Percentiles rank a stretch among this genome's conserved stretches.
Evolutionary conservation across 495 filamentous ascomycete species (phyloP).

Genomic region (Pyrenula massariospora): DNA sequence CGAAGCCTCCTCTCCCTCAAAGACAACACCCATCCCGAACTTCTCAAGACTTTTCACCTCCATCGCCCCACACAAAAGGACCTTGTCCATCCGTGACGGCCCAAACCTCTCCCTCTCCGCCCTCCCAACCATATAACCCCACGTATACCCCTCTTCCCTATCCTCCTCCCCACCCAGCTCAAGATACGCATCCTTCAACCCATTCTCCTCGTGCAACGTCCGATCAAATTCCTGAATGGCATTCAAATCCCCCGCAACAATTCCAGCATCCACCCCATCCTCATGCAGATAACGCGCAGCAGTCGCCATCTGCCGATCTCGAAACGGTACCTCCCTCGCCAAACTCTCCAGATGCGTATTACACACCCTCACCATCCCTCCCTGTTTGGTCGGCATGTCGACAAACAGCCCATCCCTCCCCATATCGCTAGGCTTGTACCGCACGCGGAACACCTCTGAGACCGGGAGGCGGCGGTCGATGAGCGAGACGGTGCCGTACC

Average conservation of each 20-base stretch:
- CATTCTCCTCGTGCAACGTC: slow-evolving; percentile 29
- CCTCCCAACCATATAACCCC: slow-evolving; percentile 37
- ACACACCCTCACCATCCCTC: slow-evolving; percentile 27
- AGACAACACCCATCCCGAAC: slow-evolving; percentile 28
- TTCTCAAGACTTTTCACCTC: slow-evolving; percentile 18
- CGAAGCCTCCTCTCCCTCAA: slow-evolving; percentile 8
- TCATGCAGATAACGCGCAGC: slow-evolving; percentile 26
- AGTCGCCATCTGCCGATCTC: slow-evolving; percentile 29
- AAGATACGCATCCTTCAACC: slow-evolving; percentile 39
- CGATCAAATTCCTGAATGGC: slow-evolving; percentile 42
- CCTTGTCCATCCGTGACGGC: slow-evolving; percentile 39
- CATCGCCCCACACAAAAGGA: slow-evolving; percentile 24
- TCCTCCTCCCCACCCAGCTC: slow-evolving; percentile 35
- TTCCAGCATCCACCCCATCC: slow-evolving; percentile 9
- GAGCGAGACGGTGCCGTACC: slow-evolving; percentile 39
- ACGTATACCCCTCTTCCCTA: slow-evolving; percentile 38
- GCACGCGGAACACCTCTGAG: slow-evolving; percentile 29
- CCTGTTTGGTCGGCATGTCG: slow-evolving; percentile 17
- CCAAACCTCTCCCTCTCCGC: slow-evolving; percentile 23
- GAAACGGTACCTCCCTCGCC: slow-evolving; percentile 19
- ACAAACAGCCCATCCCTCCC: slow-evolving; percentile 39
- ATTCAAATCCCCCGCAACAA: slow-evolving; percentile 41
- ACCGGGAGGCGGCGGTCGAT: slow-evolving; percentile 29
- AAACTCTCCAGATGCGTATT: slow-evolving; percentile 46
- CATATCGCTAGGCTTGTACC: slow-evolving; percentile 27